These are phyloP conservation scores for Hypoxylon fragiforme DNA, from an alignment of 495 filamentous ascomycete genomes.

Conservation along the genomic window DNA sequence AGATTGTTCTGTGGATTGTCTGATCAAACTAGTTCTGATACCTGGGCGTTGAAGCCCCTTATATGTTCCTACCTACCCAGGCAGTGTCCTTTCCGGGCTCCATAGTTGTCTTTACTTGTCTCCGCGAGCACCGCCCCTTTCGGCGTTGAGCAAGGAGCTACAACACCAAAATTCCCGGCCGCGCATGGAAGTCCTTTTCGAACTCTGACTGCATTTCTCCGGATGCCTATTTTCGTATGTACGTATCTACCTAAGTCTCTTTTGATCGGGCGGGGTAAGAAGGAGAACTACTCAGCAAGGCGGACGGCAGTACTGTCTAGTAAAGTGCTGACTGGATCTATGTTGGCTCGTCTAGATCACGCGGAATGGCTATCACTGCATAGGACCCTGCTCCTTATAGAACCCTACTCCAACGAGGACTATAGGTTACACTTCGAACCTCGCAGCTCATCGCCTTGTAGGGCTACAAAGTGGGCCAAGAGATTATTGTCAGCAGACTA, in stretches of 20 bases:
- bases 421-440: background rate
- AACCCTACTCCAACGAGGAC: background rate
- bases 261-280: background rate
- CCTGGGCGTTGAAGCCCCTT: background rate
- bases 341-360: conserved; percentile 1
- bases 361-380: background rate
- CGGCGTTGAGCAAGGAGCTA: background rate
- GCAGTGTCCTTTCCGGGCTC: background rate
- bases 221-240: background rate
- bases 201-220: background rate
- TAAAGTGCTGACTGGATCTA: conserved; percentile 16
- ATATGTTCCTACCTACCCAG: background rate
- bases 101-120: background rate
- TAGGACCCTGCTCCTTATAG: background rate
- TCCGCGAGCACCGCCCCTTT: background rate
- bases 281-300: background rate
- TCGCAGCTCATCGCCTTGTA: conserved; percentile 16
- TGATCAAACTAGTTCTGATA: background rate
- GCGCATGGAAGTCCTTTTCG: background rate
- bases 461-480: conserved; percentile 12
- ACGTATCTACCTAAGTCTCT: background rate
- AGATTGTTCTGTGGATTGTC: background rate
- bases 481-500: background rate
- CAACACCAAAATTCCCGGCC: background rate
- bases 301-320: background rate